These are phyloP conservation scores for Coemansia nantahalensis DNA, from an alignment of 192 early-diverging fungal species.

Conservation along the genomic window DNA sequence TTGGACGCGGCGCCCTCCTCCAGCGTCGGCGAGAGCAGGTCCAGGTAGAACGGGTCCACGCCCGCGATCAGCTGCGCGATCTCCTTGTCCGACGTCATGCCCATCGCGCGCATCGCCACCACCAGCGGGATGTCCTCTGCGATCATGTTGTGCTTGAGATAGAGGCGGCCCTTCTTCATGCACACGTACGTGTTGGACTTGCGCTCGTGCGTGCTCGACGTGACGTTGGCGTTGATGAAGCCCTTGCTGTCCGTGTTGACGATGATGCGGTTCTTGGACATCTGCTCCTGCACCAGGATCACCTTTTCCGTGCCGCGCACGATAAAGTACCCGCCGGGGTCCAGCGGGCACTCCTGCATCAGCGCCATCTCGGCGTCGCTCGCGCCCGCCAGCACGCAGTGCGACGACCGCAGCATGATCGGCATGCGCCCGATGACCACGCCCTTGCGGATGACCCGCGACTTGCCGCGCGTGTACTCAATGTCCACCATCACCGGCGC, in stretches of 20 bases:
- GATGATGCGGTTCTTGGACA: constrained; percentile 98
- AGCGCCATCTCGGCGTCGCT: constrained; percentile 79
- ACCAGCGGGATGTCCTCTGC: constrained; percentile 84
- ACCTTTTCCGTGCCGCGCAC: constrained; percentile 96
- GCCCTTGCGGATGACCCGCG: constrained; percentile 74
- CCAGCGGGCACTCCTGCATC: constrained; percentile 92
- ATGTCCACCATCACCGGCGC: constrained; percentile 91
- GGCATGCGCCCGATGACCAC: constrained; percentile 92
- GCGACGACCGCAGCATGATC: constrained; percentile 89
- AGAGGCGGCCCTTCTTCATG: constrained; percentile 63
- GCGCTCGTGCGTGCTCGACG: constrained; percentile 87
- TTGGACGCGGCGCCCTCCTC: constrained; percentile 75
- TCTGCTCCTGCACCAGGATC: constrained; percentile 96
- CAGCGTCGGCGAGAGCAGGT: constrained; percentile 80
- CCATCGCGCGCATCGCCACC: constrained; percentile 89
- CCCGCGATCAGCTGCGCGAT: constrained; percentile 92
- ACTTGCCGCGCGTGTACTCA: constrained; percentile 82
- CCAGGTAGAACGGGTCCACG: constrained; percentile 74
- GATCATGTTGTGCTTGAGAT: constrained; percentile 90
- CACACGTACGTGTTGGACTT: constrained; percentile 90
- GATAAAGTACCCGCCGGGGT: constrained; percentile 98
- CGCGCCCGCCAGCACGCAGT: constrained; percentile 78
- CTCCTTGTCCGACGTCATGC: constrained; percentile 92
- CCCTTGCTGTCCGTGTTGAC: constrained; percentile 84
- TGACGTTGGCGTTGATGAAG: constrained; percentile 79